These are phyloP conservation scores for Penicillium maclennaniae DNA, from an alignment of 495 filamentous ascomycete species.

Conservation along the genomic window DNA sequence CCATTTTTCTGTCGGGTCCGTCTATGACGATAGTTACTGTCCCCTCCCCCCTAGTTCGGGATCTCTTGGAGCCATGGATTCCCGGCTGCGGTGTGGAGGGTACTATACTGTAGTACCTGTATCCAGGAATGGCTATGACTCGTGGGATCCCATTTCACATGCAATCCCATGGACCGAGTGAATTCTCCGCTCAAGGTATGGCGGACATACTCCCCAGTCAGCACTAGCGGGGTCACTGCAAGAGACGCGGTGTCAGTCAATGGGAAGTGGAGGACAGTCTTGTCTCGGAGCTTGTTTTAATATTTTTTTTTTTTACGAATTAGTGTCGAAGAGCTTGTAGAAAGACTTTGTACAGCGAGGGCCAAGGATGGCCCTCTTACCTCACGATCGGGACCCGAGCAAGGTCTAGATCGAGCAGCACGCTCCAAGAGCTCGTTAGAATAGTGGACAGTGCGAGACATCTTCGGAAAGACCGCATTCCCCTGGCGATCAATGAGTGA, in stretches of 20 bases:
- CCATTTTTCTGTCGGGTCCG: background rate
- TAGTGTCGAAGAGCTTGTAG: no score
- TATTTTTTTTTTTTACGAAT: no score
- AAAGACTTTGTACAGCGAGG: no score
- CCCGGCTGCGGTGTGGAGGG: background rate
- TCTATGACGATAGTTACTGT: background rate
- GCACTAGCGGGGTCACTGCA: slow-evolving; percentile 13
- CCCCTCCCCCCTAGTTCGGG: background rate
- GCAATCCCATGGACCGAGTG: background rate
- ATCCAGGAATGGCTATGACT: background rate
- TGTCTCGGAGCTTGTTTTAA: no score
- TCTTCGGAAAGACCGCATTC: background rate
- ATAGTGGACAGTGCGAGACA: slow-evolving; percentile 8
- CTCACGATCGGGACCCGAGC: no score
- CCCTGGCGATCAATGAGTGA: slow-evolving; percentile 1
- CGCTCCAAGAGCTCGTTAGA: slow-evolving; percentile 1
- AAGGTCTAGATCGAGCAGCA: slow-evolving; percentile 5
- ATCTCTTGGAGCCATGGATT: background rate
- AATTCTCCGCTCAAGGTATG: background rate
- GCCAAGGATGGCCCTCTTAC: no score
- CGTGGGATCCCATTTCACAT: slow-evolving; percentile 4
- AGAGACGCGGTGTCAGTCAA: slow-evolving; percentile 1
- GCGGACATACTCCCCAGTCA: slow-evolving; percentile 15
- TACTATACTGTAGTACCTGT: background rate
- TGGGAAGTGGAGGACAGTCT: background rate